Base-by-base conservation (phyloP, 2,329 filamentous ascomycete genomes). In the Neoascochyta sp. region DNA sequence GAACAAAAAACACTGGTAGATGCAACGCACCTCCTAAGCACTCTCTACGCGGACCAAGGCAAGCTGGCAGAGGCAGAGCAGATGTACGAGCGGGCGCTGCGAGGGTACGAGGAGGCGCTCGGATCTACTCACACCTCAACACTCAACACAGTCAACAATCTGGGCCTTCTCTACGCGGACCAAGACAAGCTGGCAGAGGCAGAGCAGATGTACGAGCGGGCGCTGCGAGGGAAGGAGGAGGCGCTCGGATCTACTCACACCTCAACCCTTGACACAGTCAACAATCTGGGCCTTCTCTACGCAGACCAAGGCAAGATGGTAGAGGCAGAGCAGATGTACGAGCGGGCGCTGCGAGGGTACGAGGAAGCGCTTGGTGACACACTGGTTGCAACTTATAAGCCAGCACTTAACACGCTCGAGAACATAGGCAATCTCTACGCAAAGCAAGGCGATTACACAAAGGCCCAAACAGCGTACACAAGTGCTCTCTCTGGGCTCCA, bases 1-100 rank as follows among this genome's bases (percentile, higher is more conserved):
- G 26, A 41, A 24, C 26, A 22, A 19, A 18, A 20, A 13, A 11
- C 39, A 22, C 33, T 47, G 24, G 39, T 50, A 3, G 14, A 24
- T 16, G 38, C 38, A 12, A 25, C 43, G 21, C 29, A 42, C 28
- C 26, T 32, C 13, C 25, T 50, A 13, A 43, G 41, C 34, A 22
- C 4, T 15, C 36, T 46, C 36, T 49, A 49, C 34, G 25, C n/a
- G n/a, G 27, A 46, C 29, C 44, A 47, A 40, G 45, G 35, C 27
- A 42, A 42, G 36, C n/a, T 20, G 11, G 16, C 24, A 9, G 16
- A 31, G 16, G 29, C 22, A 14, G 17, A 25, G 17, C 20, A 25
- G 15, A 31, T 34, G 32, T 34, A 24, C 25, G 17, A 10, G 11
- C 15, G 18, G 16, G 32, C 32, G n/a, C 28, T 32, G n/a, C 11